Conservation (phyloP, 1,284 basidiomycete species). For the Erythrobasidium hasegawianum region DNA sequence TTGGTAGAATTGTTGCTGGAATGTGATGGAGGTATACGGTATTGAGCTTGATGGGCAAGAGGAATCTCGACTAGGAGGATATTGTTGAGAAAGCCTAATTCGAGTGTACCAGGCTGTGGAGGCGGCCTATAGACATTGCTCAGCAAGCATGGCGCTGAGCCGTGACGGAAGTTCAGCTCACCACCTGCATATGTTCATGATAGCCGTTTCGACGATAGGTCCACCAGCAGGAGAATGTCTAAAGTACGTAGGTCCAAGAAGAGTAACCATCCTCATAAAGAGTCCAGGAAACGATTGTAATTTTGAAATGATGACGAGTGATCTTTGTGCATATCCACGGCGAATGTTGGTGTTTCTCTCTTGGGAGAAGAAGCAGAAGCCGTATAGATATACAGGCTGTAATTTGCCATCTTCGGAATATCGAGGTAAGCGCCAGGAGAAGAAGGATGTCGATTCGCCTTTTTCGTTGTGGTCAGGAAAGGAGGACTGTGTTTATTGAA, state of each 20-base stretch:
- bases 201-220: slow-evolving; percentile 73
- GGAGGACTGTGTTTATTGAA: slow-evolving; percentile 28
- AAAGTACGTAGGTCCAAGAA: slow-evolving; percentile 56
- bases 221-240: slow-evolving; percentile 1
- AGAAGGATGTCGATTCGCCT: slow-evolving; percentile 16
- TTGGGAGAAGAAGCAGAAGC: slow-evolving; percentile 59
- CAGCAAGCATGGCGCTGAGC: too few relatives aligned
- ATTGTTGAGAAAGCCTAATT: slow-evolving; percentile 29
- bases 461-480: slow-evolving; percentile 33
- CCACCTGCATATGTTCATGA: slow-evolving; percentile 81
- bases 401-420: not conserved
- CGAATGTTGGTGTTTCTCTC: slow-evolving; percentile 64
- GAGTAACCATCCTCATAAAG: slow-evolving; percentile 65
- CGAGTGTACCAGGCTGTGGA: slow-evolving; percentile 23
- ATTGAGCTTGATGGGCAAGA: slow-evolving; percentile 26
- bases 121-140: slow-evolving; percentile 35
- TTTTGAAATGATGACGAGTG: slow-evolving; percentile 55
- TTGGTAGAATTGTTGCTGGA: too few relatives aligned
- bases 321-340: slow-evolving; percentile 73
- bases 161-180: slow-evolving; percentile 53
- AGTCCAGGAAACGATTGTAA: slow-evolving; percentile 75
- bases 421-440: slow-evolving; percentile 34
- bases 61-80: slow-evolving; percentile 23
- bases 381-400: slow-evolving; percentile 8
- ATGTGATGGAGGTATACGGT: slow-evolving; percentile 52